Evolutionary conservation across 352 stramenopile species (phyloP).

Genomic region (Phytophthora litchii): DNA sequence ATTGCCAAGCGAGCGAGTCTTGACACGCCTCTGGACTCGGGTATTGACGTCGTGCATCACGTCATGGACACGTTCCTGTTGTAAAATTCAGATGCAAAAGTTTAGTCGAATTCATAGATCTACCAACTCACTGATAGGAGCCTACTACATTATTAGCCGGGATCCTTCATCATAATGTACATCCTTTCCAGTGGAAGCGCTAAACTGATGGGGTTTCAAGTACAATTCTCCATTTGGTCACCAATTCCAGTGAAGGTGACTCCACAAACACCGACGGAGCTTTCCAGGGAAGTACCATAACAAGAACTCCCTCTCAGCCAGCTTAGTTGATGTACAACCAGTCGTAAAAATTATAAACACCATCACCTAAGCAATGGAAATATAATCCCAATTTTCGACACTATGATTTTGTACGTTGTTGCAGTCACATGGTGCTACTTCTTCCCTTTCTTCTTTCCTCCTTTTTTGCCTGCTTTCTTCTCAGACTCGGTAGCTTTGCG

Average conservation of each 20-base stretch:
- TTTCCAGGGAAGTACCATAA: too few species aligned
- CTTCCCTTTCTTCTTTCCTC: constrained; percentile 58
- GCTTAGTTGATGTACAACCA: too few species aligned
- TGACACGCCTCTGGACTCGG: constrained; percentile 59
- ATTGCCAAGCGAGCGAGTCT: constrained; percentile 76
- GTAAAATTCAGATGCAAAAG: constrained; percentile 23
- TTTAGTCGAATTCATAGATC: too few species aligned
- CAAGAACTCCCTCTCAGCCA: too few species aligned
- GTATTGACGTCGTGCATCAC: constrained; percentile 78
- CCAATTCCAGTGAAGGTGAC: constrained; percentile 22
- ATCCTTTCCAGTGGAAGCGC: constrained; percentile 27
- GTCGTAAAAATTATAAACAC: too few species aligned
- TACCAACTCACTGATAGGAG: too few species aligned
- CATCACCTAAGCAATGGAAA: too few species aligned
- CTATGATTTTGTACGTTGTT: constrained; percentile 4
- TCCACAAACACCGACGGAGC: too few species aligned
- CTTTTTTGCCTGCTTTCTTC: constrained; percentile 78
- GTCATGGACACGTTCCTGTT: constrained; percentile 75
- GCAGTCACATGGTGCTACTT: constrained; percentile 37
- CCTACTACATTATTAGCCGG: too few species aligned
- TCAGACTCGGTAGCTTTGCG: constrained; percentile 57
- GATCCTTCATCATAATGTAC: too few species aligned
- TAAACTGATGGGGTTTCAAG: constrained; percentile 18
- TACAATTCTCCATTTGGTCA: constrained; percentile 16
- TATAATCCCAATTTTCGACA: not conserved